phyloP scores from a whole-genome alignment of 139 green algal species.

The Volvox africanus region DNA sequence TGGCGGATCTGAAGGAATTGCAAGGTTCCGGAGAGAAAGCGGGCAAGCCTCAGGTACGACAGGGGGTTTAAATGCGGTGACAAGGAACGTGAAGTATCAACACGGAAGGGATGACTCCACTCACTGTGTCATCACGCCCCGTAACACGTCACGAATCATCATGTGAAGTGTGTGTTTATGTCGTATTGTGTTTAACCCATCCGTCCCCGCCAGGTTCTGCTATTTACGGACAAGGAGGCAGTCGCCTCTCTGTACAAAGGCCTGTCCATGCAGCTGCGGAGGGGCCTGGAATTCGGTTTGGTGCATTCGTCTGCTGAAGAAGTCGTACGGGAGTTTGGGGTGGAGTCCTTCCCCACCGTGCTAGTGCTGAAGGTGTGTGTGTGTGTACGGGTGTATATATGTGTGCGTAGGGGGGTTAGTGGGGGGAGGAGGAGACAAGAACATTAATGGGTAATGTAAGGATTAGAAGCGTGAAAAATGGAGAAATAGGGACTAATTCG shows the following conservation, averaged over 20 bases:
- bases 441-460: background rate
- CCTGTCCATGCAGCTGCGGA: constrained; percentile 51
- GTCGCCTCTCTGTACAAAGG: constrained; percentile 53
- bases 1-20: background rate
- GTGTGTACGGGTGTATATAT: no score
- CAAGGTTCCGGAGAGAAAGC: background rate
- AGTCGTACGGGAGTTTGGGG: constrained; percentile 1
- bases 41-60: background rate
- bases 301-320: background rate
- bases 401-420: background rate
- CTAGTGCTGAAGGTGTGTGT: constrained; percentile 44
- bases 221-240: constrained; percentile 53
- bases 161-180: no score
- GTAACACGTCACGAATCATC: no score
- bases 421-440: background rate
- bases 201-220: constrained; percentile 44
- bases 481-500: background rate
- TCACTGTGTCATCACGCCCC: no score
- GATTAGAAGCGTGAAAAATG: background rate
- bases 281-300: constrained; percentile 49
- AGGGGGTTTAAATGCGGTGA: no score
- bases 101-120: no score
- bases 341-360: constrained; percentile 31
- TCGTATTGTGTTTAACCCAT: no score
- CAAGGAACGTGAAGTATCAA: no score